These are phyloP conservation scores for Puccinia polysora DNA, from an alignment of 1,284 basidiomycete species.

Conservation along the genomic window DNA sequence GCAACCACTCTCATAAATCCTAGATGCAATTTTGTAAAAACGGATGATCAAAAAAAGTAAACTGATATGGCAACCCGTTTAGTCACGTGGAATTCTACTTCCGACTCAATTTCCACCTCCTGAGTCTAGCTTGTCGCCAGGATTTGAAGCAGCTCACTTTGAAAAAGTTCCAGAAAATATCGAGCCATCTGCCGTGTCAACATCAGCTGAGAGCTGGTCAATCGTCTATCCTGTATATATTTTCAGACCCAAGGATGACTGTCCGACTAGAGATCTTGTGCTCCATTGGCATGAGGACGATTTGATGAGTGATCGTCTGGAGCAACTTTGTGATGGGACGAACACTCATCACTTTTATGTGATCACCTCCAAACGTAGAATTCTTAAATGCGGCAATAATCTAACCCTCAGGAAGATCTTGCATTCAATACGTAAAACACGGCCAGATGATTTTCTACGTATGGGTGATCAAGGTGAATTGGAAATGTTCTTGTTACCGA, in stretches of 20 bases:
- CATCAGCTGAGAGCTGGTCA: neutral
- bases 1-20: neutral
- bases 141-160: slow-evolving; percentile 36
- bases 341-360: slow-evolving; percentile 30
- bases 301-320: slow-evolving; percentile 17
- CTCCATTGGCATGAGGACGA: slow-evolving; percentile 37
- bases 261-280: slow-evolving; percentile 30
- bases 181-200: neutral
- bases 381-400: slow-evolving; percentile 35
- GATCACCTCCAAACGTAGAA: slow-evolving; percentile 18
- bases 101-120: slow-evolving; percentile 22
- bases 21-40: neutral
- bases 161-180: slow-evolving; percentile 2
- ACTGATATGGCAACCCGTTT: neutral
- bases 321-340: slow-evolving; percentile 14
- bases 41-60: neutral
- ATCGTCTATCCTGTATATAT: slow-evolving; percentile 35
- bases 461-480: slow-evolving; percentile 25
- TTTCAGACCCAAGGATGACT: slow-evolving; percentile 21
- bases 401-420: slow-evolving; percentile 25
- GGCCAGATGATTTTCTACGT: neutral
- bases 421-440: neutral
- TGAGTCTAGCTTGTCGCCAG: slow-evolving; percentile 10
- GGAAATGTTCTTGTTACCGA: slow-evolving; percentile 30
- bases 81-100: slow-evolving; percentile 35